Evolutionary conservation across 1,284 basidiomycete genomes (phyloP), one percentile per base, ranked within the genome.

Genomic region (Cutaneotrichosporon cyanovorans): DNA sequence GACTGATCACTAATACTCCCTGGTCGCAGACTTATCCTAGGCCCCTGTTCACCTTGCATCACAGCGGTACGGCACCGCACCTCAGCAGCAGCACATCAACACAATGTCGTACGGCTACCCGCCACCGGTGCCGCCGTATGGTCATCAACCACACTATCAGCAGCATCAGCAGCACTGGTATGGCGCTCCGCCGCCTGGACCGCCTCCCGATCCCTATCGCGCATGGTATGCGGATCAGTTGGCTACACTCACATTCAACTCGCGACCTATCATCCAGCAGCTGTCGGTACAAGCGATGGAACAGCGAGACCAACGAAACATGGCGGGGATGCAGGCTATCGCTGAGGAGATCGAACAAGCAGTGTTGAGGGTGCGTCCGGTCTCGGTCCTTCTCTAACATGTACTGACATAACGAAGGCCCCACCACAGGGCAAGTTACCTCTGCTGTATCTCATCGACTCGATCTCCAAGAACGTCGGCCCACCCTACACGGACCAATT

Each of bases 211-310:
- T 37, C 60, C 59, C 5, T 72, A 68, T 53, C 60, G 68, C 46
- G 51, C 56, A 12, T 84, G 87, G 70, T 90, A 85, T 72, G 72
- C 79, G 55, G 71, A 76, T 40, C 84, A 88, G 50, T 81, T 97
- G 50, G 77, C 81, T 61, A 80, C 85, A 58, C 82, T 98, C 53
- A 91, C 84, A 35, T 83, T 93, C 76, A 99, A 98, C 73, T 95
- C 91, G 58, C 85, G 92, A 65, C 87, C 90, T 14, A 84, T 96
- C 57, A 99, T 99, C 61, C 91, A 93, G 73, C 81, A 80, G 53
- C 75, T 98, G n/a, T 97, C 93, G 23, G 81, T 93, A 76, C 80
- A 90, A 61, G 92, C 95, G 30, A 85, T 90, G 75, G 85, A 93
- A 51, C 62, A 67, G 53, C 57, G 63, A 15, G 63, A 69, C 57